Evolutionary conservation across 257 asterid species (phyloP), one percentile per base, ranked within the genome.

Genomic region (Fraxinus excelsior): DNA sequence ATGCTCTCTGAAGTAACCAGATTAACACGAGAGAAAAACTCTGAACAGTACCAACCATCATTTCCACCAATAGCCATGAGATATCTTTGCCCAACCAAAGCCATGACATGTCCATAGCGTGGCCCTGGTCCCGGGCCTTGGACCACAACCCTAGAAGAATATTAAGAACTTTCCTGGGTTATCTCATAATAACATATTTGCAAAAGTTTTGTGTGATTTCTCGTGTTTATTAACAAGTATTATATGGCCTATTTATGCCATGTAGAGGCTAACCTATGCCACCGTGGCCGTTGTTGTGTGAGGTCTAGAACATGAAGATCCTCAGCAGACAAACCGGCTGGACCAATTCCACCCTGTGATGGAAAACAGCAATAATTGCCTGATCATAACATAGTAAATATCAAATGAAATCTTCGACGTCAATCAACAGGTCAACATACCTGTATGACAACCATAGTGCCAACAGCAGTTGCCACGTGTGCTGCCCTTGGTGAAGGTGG

Each of bases 401-500:
- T 26, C 68, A 51, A 67, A 40, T 46, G 8, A 72, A 76, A 67
- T 71, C 60, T 67, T 68, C 65, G 73, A 74, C 51, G 40, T 62
- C 67, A 68, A 58, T 19, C 23, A 79, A 76, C 2, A 35, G 31
- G 65, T 74, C 73, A 72, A 87, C 85, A 76, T 73, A 96, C 99
- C 98, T 96, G 99, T 82, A 96, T 91, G 82, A 96, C 99, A 37
- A 96, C 99, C 99, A 96, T 96, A 62, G 98, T 96, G 77, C 99
- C 99, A 68, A 96, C 99, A 40, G 99, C 97, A 40, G 99, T 90
- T 79, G 98, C 99, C 78, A 96, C 98, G 38, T 96, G 99, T 82
- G 99, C 99, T 84, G 99, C 99, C 84, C 99, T 86, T 37, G 99
- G 99, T 21, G 99, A 90, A 67, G 99, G 99, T 78, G 99, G 98